Evolutionary conservation across 192 early-diverging fungal species (phyloP).

Genomic region (Backusella australiensis): DNA sequence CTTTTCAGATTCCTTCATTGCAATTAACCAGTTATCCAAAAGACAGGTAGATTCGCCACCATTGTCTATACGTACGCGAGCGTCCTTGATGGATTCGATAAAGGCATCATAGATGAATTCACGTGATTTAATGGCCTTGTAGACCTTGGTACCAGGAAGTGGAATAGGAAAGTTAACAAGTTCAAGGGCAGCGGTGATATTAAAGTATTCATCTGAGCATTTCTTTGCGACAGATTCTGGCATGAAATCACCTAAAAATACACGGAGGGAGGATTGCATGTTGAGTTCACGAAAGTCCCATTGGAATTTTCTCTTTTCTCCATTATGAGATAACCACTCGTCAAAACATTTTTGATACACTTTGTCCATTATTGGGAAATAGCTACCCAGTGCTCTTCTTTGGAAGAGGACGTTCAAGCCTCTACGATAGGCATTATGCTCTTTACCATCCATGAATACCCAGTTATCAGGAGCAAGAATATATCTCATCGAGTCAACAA

Average conservation of each 20-base stretch:
- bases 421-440: slow-evolving; percentile 35
- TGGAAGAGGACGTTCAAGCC: slow-evolving; percentile 40
- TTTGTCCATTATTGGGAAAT: slow-evolving; percentile 34
- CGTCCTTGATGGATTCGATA: slow-evolving; percentile 34
- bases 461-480: slow-evolving; percentile 40
- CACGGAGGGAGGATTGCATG: slow-evolving; percentile 41
- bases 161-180: slow-evolving; percentile 45
- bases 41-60: slow-evolving; percentile 27
- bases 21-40: slow-evolving; percentile 38
- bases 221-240: slow-evolving; percentile 28
- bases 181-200: slow-evolving; percentile 44
- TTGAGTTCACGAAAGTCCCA: slow-evolving; percentile 41
- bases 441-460: slow-evolving; percentile 40
- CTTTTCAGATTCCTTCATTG: slow-evolving; percentile 23
- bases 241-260: slow-evolving; percentile 40
- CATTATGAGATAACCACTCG: slow-evolving; percentile 34
- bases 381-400: slow-evolving; percentile 35
- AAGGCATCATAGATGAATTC: slow-evolving; percentile 41
- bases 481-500: slow-evolving; percentile 38
- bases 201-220: slow-evolving; percentile 41
- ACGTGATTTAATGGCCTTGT: slow-evolving; percentile 38
- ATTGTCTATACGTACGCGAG: slow-evolving; percentile 30
- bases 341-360: slow-evolving; percentile 41
- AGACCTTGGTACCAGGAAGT: slow-evolving; percentile 45
- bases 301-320: slow-evolving; percentile 29